Evolutionary conservation across 306 rosid genomes (phyloP).

Genomic region (Cicer cuneatum): DNA sequence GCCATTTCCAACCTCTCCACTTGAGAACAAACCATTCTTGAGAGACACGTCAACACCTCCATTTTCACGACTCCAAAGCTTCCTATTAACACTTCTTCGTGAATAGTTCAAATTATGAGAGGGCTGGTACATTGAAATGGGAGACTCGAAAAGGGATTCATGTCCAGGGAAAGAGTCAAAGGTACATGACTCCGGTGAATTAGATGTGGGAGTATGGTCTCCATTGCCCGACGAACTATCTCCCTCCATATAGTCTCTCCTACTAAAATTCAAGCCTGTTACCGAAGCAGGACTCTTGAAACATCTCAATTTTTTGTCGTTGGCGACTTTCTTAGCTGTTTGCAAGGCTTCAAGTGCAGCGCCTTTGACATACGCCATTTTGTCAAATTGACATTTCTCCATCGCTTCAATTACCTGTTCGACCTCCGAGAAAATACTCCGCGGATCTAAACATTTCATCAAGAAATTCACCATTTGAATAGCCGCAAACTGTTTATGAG

Average conservation of each 20-base stretch:
- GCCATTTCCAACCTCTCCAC: slow-evolving; percentile 47
- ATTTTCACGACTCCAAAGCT: slow-evolving; percentile 74
- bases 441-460: slow-evolving; percentile 78
- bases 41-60: slow-evolving; percentile 86
- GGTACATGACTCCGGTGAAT: slow-evolving; percentile 72
- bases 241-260: slow-evolving; percentile 53
- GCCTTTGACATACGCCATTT: slow-evolving; percentile 77
- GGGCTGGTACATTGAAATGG: slow-evolving; percentile 54
- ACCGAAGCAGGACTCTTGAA: slow-evolving; percentile 61
- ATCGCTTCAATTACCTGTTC: slow-evolving; percentile 73
- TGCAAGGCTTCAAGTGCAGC: slow-evolving; percentile 93
- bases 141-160: slow-evolving; percentile 66
- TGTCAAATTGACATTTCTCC: slow-evolving; percentile 76
- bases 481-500: slow-evolving; percentile 74
- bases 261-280: slow-evolving; percentile 68
- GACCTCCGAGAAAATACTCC: slow-evolving; percentile 79
- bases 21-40: slow-evolving; percentile 77
- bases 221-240: slow-evolving; percentile 51
- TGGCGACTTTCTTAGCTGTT: slow-evolving; percentile 66
- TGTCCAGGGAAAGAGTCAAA: slow-evolving; percentile 69
- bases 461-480: slow-evolving; percentile 84
- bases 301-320: slow-evolving; percentile 55
- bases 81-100: slow-evolving; percentile 64
- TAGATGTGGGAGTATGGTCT: slow-evolving; percentile 59
- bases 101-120: slow-evolving; percentile 50